Base-by-base conservation (phyloP, 2,329 filamentous ascomycete species). In the Diaporthe batatas region DNA sequence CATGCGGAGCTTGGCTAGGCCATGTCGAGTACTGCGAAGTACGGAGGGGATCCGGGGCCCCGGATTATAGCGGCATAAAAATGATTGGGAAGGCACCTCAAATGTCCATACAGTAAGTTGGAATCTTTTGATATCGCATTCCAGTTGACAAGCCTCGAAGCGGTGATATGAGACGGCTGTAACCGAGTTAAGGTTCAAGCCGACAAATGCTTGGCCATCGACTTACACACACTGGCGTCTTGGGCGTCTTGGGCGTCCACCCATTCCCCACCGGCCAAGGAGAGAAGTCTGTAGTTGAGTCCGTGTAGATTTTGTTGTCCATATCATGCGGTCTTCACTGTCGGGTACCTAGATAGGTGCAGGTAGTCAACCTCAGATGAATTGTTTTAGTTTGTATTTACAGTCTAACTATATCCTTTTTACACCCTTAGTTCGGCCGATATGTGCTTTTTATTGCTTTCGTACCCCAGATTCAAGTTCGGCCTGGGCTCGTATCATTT, bases 21-120 rank as follows among this genome's bases (percentile, higher is more conserved):
- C 12, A 39, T 11, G 36, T 39, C 36, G 32, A n/a, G 10, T 49
- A 49, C 44, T 16, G 14, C n/a, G n/a, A n/a, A 34, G 29, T 5
- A 29, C 39, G 62, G 32, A 49, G 62, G 62, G 21, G 53, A 53
- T 67, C 62, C 32, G 47, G 62, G 62, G 62, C 62, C 44, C 62
- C 62, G 47, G 62, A 53, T 36, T 23, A 21, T 6, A 53, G 44
- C 44, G 47, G 47, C 53, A 47, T 42, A 18, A 39, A 53, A 67
- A 67, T n/a, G 10, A 49, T 11, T n/a, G 44, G 32, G 29, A 34
- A n/a, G 11, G 21, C 12, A 11, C 6, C 1, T 12, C 16, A 25
- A 14, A 6, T 21, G 14, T 21, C 42, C 21, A 14, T 12, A 32
- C 12, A 36, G 21, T 16, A 16, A 44, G 6, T 21, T 44, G 36